Evolutionary conservation across 129 eudicot genomes (phyloP), one percentile per base, ranked within the genome.

Genomic region (Glebionis coronaria): DNA sequence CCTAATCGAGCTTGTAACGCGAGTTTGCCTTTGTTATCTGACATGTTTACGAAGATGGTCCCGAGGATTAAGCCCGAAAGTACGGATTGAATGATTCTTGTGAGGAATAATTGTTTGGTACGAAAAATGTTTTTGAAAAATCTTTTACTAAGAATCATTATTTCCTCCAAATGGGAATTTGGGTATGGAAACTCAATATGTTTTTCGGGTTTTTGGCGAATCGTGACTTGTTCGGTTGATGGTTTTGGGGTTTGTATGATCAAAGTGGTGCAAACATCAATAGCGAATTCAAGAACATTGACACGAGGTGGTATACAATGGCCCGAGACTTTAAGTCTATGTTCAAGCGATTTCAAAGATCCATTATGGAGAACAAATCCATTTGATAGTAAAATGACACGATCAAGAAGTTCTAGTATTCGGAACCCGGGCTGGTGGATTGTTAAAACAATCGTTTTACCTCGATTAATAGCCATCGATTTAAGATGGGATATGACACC

Each of bases 361-460:
- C 97, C 99, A 16, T 89, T 77, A 71, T 94, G 99, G 46, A 92
- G 74, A 9, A 84, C 87, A 45, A 28, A 70, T 18, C 99, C 97
- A 44, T 87, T 81, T 3, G 93, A 89, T n/a, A 94, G 82, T 67
- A 94, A 56, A 11, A 94, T 72, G 1, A 94, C 79, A 13, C 95
- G 81, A 73, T 94, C 90, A 12, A 94, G 45, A 44, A 94, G 82
- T 75, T 94, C 90, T 23, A 94, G 83, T 60, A 94, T 94, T 15
- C 93, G 80, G 67, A 75, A 88, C 0, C 99, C 95, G 0, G 99
- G 99, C 67, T 94, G 99, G 61, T 94, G 99, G 68, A 94, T 89
- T 6, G 99, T 86, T 65, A 94, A 68, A 20, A 94, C 53, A 8
- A 94, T 74, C 0, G 99, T 94, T 73, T 89, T 89, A 38, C 83